Evolutionary conservation across 139 green algal genomes (phyloP).

Genomic region (Auxenochlorella pyrenoidosa): DNA sequence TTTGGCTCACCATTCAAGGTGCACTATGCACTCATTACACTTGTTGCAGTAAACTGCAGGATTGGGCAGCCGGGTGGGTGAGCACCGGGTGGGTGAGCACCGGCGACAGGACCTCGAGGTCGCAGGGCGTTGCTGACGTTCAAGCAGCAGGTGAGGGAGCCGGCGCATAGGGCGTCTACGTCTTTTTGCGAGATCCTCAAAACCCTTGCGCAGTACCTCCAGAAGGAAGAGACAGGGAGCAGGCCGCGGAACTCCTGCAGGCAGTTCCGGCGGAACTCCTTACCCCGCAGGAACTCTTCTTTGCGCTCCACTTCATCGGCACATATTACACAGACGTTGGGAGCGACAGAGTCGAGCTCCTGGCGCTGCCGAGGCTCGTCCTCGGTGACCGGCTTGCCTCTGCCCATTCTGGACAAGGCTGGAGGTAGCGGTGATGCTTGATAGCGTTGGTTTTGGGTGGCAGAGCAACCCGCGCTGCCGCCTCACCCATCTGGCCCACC

Average conservation of each 20-base stretch:
- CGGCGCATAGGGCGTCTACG: neutral
- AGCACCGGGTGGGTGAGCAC: too few relatives aligned
- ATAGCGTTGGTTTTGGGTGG: too few relatives aligned
- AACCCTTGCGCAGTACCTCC: too few relatives aligned
- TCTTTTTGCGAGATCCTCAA: too few relatives aligned
- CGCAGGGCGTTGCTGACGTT: neutral
- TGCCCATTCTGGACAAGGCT: neutral
- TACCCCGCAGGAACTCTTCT: neutral
- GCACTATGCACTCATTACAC: neutral
- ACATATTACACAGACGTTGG: neutral
- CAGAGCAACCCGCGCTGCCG: too few relatives aligned
- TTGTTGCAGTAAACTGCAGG: slow-evolving; percentile 20
- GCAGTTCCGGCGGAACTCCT: neutral
- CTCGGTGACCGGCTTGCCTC: neutral
- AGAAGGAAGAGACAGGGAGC: too few relatives aligned
- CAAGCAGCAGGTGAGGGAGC: neutral
- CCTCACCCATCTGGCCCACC: too few relatives aligned
- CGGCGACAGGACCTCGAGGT: too few relatives aligned
- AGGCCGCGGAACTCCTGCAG: neutral
- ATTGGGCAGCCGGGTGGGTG: neutral
- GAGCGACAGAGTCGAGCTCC: neutral
- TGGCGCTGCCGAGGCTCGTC: neutral
- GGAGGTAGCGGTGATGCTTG: neutral
- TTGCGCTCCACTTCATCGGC: neutral
- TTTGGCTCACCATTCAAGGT: neutral